phyloP scores from a whole-genome alignment of 2,329 filamentous ascomycete genomes.

The Remersonia thermophila region DNA sequence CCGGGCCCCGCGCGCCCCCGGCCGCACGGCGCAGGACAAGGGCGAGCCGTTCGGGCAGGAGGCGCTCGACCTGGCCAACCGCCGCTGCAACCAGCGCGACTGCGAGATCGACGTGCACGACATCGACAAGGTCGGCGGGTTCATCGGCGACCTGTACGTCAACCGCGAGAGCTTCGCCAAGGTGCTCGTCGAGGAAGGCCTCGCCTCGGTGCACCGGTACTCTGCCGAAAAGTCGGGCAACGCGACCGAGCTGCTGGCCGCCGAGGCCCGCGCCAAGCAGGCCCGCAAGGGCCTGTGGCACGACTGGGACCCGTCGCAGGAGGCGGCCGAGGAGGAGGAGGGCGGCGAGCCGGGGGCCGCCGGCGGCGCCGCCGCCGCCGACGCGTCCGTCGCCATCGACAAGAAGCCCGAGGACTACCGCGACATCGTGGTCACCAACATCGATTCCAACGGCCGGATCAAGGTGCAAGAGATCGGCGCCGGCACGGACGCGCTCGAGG shows the following conservation, averaged over 20 bases:
- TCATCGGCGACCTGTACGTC: slow-evolving; percentile 89
- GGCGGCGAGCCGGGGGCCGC: slow-evolving; percentile 33
- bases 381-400: slow-evolving; percentile 40
- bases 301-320: slow-evolving; percentile 84
- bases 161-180: slow-evolving; percentile 95
- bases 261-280: slow-evolving; percentile 83
- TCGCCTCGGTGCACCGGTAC: slow-evolving; percentile 85
- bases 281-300: slow-evolving; percentile 81
- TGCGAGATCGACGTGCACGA: slow-evolving; percentile 92
- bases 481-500: slow-evolving; percentile 72
- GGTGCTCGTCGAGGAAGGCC: slow-evolving; percentile 80
- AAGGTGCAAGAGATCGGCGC: slow-evolving; percentile 87
- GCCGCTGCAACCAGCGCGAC: slow-evolving; percentile 82
- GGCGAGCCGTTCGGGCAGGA: slow-evolving; percentile 93
- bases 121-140: slow-evolving; percentile 91
- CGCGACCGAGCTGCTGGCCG: slow-evolving; percentile 71
- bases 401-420: slow-evolving; percentile 75
- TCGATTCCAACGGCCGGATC: slow-evolving; percentile 68
- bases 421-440: slow-evolving; percentile 82
- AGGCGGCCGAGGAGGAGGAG: slow-evolving; percentile 50
- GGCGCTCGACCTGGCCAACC: slow-evolving; percentile 81
- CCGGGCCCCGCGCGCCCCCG: slow-evolving; percentile 71
- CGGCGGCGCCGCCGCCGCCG: slow-evolving; percentile 26
- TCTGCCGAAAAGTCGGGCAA: slow-evolving; percentile 94
- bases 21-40: slow-evolving; percentile 60